phyloP scores from a whole-genome alignment of 192 early-diverging fungal genomes.

The Hyaloraphidium curvatum region DNA sequence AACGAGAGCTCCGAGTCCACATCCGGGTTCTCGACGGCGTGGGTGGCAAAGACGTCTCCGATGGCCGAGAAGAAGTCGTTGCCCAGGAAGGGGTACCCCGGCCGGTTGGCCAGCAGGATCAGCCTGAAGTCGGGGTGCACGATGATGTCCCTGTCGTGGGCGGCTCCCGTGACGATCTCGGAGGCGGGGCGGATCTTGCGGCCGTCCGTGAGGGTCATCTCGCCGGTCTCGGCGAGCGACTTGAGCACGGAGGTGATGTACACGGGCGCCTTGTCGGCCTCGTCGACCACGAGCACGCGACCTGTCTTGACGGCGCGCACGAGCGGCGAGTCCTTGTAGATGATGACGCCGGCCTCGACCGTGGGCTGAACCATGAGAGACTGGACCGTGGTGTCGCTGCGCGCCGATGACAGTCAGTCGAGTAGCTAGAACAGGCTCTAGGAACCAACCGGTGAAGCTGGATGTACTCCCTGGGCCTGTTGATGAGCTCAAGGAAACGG shows the following conservation, averaged over 20 bases:
- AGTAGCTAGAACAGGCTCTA: not conserved
- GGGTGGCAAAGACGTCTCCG: conserved; percentile 49
- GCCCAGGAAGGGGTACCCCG: conserved; percentile 53
- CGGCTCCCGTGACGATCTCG: not conserved
- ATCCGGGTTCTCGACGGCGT: conserved; percentile 59
- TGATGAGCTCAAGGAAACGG: conserved; percentile 49
- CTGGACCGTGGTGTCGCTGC: conserved; percentile 49
- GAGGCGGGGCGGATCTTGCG: conserved; percentile 31
- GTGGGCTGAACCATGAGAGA: conserved; percentile 48
- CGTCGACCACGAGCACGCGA: conserved; percentile 57
- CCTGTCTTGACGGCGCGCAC: conserved; percentile 27
- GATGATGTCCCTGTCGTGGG: not conserved
- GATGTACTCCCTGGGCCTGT: conserved; percentile 55
- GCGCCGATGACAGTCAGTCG: not conserved
- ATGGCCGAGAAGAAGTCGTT: conserved; percentile 67
- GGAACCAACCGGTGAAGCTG: conserved; percentile 37
- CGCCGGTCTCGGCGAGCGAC: conserved; percentile 49
- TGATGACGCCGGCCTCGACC: conserved; percentile 42
- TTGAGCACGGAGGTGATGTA: conserved; percentile 59
- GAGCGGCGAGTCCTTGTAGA: conserved; percentile 51
- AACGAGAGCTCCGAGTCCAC: conserved; percentile 47
- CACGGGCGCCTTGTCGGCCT: conserved; percentile 65
- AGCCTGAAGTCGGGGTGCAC: conserved; percentile 47
- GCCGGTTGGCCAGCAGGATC: conserved; percentile 64
- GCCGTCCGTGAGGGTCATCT: conserved; percentile 59